Evolutionary conservation across 345 rosid genomes (phyloP).

Genomic region (Lumnitzera racemosa): DNA sequence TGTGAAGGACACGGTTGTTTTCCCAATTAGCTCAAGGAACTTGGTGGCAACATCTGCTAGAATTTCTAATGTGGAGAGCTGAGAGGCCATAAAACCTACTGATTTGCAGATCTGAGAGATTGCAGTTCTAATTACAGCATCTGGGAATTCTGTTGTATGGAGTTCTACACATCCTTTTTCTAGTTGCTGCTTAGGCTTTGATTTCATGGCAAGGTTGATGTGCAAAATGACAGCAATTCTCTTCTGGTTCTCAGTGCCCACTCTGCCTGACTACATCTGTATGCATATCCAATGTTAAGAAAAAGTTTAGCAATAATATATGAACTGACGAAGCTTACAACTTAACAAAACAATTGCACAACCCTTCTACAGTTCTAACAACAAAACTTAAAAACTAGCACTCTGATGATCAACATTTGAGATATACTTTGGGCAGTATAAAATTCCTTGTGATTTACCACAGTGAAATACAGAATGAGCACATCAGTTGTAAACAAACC

Average conservation of each 20-base stretch:
- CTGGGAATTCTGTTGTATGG: constrained; percentile 24
- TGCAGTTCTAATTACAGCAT: constrained; percentile 34
- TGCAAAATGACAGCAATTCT: neutral
- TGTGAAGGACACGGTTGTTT: constrained; percentile 27
- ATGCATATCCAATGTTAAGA: too few species aligned
- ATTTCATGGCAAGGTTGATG: constrained; percentile 6
- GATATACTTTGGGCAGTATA: too few species aligned
- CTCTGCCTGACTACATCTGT: too few species aligned
- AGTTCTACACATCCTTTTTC: constrained; percentile 2
- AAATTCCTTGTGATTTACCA: too few species aligned
- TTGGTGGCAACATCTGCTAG: constrained; percentile 36
- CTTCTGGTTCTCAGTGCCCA: neutral
- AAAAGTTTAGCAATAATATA: too few species aligned
- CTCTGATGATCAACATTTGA: too few species aligned
- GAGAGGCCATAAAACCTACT: constrained; percentile 34
- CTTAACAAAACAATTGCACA: too few species aligned
- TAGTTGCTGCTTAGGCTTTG: constrained; percentile 11
- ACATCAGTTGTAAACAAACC: too few species aligned
- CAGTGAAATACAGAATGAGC: too few species aligned
- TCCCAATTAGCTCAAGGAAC: constrained; percentile 35
- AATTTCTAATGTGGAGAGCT: constrained; percentile 34
- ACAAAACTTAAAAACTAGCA: too few species aligned
- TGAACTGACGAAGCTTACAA: too few species aligned
- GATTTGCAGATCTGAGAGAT: constrained; percentile 56
- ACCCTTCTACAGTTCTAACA: too few species aligned